A percentile compares a stretch with the other conserved stretches of the same genome.
These are phyloP conservation scores for Cucumis melo DNA, from an alignment of 306 rosid genomes.

Conservation along the genomic window DNA sequence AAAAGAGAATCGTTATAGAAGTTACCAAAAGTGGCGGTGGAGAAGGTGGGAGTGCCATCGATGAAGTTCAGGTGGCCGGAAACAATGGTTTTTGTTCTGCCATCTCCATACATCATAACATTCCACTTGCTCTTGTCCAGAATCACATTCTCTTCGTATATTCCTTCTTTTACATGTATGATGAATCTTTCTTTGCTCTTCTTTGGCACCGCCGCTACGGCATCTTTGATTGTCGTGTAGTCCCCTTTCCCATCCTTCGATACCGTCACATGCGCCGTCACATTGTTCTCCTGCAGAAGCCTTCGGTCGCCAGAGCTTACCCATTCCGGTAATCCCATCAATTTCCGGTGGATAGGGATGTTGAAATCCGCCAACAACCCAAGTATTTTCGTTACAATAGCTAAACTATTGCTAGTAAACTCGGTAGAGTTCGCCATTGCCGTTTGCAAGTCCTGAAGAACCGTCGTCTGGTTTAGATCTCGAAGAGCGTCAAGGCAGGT, in stretches of 20 bases:
- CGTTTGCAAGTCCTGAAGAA: constrained; percentile 3
- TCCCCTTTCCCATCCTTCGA: constrained; percentile 61
- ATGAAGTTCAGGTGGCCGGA: constrained; percentile 39
- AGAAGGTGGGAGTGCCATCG: constrained; percentile 67
- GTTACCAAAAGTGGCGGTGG: constrained; percentile 80
- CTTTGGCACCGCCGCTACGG: constrained; percentile 39
- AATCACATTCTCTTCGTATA: constrained; percentile 50
- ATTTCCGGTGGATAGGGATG: constrained; percentile 43
- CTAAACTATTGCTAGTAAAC: constrained; percentile 68
- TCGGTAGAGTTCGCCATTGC: constrained; percentile 56
- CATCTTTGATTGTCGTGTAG: constrained; percentile 31
- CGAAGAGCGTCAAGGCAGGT: constrained; percentile 61
- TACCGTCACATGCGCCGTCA: constrained; percentile 32
- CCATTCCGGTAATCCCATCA: constrained; percentile 67
- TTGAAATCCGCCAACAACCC: constrained; percentile 22
- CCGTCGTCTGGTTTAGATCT: constrained; percentile 27
- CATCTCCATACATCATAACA: constrained; percentile 83
- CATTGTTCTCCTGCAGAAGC: constrained; percentile 22
- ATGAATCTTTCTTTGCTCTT: constrained; percentile 40
- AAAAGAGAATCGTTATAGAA: not conserved
- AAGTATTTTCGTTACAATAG: constrained; percentile 50
- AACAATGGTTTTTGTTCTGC: constrained; percentile 45
- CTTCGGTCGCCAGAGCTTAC: constrained; percentile 50
- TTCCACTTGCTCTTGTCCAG: constrained; percentile 77
- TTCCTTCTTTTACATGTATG: constrained; percentile 67